A percentile compares a stretch with the other conserved stretches of the same genome.
Conservation (phyloP, 2,329 filamentous ascomycete species). For the Knoxdaviesia proteae region DNA sequence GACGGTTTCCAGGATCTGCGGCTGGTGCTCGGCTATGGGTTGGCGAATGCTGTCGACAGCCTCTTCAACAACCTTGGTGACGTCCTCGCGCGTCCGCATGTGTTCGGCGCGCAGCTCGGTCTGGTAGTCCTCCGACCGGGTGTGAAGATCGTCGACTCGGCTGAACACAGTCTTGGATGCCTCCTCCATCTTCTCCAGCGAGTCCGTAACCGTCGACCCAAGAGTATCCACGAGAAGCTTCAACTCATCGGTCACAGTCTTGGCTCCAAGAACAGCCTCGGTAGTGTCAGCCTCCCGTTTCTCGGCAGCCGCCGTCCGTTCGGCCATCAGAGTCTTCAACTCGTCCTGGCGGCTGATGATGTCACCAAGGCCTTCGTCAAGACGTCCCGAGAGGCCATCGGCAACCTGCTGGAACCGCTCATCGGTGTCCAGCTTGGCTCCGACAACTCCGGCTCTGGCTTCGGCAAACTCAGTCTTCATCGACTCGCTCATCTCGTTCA, state of each 20-base stretch:
- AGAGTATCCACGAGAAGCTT: constrained; percentile 72
- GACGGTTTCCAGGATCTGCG: constrained; percentile 69
- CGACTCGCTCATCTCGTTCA: constrained; percentile 51
- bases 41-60: constrained; percentile 58
- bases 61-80: constrained; percentile 46
- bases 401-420: constrained; percentile 47
- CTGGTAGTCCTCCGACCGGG: constrained; percentile 56
- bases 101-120: constrained; percentile 59
- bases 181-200: constrained; percentile 68
- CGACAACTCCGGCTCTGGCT: constrained; percentile 57
- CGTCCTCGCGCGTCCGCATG: constrained; percentile 59
- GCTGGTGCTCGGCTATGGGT: constrained; percentile 64
- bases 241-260: constrained; percentile 67
- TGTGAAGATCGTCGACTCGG: constrained; percentile 59
- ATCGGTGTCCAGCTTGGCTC: constrained; percentile 63
- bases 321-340: constrained; percentile 52
- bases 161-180: constrained; percentile 74
- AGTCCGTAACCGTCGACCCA: constrained; percentile 58
- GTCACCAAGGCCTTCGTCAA: constrained; percentile 49
- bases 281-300: constrained; percentile 54
- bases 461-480: constrained; percentile 80
- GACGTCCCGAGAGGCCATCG: constrained; percentile 12
- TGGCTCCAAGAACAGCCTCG: constrained; percentile 53
- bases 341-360: constrained; percentile 79
- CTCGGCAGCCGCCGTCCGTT: constrained; percentile 52